Base-by-base conservation (phyloP, 345 rosid genomes). In the Hibiscus mutabilis region DNA sequence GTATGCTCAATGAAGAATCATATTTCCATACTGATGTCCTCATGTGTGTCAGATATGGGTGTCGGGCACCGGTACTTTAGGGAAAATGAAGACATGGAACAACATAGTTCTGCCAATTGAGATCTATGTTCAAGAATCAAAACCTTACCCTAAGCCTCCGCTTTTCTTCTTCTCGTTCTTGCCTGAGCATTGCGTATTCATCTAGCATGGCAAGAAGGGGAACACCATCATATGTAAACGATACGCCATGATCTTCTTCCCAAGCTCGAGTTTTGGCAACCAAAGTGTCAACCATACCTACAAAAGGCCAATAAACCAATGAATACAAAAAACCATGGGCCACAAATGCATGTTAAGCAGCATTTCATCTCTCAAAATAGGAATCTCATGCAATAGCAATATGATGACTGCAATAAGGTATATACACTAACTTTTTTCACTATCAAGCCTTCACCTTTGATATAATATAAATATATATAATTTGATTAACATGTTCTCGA, bases 191-290 rank as follows among this genome's bases (percentile, higher is more conserved):
- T 69, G 91, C 89, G 58, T 95, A 95, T 77, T 92, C 99, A 75
- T 95, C 97, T 19, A 95, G 86, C 97, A 92, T 92, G 61, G 97
- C 97, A 25, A 95, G 93, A 11, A 95, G 87, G 53, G 96, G 93
- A 75, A 95, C 91, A 0, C 99, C 97, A 75, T 95, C 99, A 70
- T 95, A 92, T 46, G 86, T 79, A 76, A 90, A 92, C 12, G 87
- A 79, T 67, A 84, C 60, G 69, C 76, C 81, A 19, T 80, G 87
- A 8, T 90, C 99, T 74, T 92, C 97, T 81, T 95, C 99, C 99
- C 99, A 95, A 19, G 89, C 81, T 53, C 82, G 87, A 14, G 97
- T 92, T 85, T 92, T 95, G 58, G 89, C 82, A 73, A 92, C 88
- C 83, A 95, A 86, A 33, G 92, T 83, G 72, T 95, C 99, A 75